phyloP scores from a whole-genome alignment of 2,329 filamentous ascomycete genomes.

The Alternaria triticina region DNA sequence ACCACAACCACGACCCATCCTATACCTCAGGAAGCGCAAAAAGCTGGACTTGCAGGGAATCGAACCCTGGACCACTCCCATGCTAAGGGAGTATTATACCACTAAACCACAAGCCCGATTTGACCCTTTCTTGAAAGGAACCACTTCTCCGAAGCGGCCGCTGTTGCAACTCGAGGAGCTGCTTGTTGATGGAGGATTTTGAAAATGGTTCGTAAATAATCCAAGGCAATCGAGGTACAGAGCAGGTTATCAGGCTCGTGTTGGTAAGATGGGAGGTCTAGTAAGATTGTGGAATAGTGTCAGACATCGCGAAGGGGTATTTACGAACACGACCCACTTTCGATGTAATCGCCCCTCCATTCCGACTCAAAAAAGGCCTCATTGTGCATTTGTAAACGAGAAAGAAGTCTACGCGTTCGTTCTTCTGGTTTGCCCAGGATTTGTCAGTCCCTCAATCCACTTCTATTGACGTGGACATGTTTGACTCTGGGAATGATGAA shows the following conservation, averaged over 20 bases:
- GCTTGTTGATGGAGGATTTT: no score
- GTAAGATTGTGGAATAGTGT: neutral
- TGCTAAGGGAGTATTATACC: neutral
- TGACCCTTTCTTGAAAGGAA: no score
- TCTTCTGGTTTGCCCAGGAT: rapidly evolving
- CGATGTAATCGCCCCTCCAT: neutral
- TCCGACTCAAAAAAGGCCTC: neutral
- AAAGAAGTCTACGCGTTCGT: rapidly evolving
- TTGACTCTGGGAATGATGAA: neutral
- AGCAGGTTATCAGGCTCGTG: neutral
- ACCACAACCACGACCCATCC: no score
- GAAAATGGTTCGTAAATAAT: neutral
- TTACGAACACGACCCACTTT: neutral
- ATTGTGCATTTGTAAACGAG: rapidly evolving
- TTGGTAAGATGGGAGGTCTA: neutral
- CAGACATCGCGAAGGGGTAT: neutral
- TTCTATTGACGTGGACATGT: neutral
- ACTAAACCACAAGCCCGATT: neutral
- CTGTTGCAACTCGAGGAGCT: no score
- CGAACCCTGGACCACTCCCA: neutral
- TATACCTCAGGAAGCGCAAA: neutral
- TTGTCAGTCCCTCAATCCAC: neutral
- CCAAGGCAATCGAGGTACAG: neutral
- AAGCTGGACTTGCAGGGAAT: neutral
- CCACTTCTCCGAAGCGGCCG: no score